Base-by-base conservation (phyloP, 2,329 filamentous ascomycete genomes). In the Penicillium sp. region DNA sequence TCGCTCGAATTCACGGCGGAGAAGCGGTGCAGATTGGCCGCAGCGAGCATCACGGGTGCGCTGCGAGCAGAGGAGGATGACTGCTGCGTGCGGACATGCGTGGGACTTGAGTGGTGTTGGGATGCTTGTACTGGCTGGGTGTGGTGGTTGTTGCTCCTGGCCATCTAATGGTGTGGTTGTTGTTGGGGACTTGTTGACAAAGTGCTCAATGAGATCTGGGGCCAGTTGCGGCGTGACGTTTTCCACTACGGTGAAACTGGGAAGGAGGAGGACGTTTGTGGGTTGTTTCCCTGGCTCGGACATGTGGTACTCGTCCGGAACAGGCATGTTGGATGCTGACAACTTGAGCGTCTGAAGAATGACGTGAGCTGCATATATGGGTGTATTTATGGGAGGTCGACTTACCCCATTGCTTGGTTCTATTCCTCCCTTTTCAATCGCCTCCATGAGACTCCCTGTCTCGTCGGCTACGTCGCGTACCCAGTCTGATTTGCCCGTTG, bases 401-500 rank as follows among this genome's bases (percentile, higher is more conserved):
- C 64, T 49, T 65, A 73, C 71, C 51, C 71, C 71, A 54, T 73
- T 73, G 41, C 50, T 65, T 13, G 73, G 62, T 48, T 65, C 59
- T 28, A 73, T 32, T 1, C 68, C 70, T 14, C 67, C 66, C 46
- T 69, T 71, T 32, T 71, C 78, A 57, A 90, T 78, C 1, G 86
- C 87, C 72, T 89, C 76, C 87, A 91, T 91, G 26, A 91, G 78
- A 64, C 85, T 89, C 5, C 86, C 86, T 69, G 87, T 84, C 74
- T 97, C 93, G 63, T 97, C 87, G 46, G 80, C 82, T 37, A 95
- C 87, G 72, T 95, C 86, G 50, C 87, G 74, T 63, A 91, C 86
- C 93, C 93, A 98, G 70, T 98, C 93, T 22, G 84, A 79, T 79
- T 96, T 95, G 51, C 89, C 88, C n/a, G 93, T 98, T 20, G 89